phyloP scores from a whole-genome alignment of 148 eudicot species.

The Vaccinium macrocarpon region DNA sequence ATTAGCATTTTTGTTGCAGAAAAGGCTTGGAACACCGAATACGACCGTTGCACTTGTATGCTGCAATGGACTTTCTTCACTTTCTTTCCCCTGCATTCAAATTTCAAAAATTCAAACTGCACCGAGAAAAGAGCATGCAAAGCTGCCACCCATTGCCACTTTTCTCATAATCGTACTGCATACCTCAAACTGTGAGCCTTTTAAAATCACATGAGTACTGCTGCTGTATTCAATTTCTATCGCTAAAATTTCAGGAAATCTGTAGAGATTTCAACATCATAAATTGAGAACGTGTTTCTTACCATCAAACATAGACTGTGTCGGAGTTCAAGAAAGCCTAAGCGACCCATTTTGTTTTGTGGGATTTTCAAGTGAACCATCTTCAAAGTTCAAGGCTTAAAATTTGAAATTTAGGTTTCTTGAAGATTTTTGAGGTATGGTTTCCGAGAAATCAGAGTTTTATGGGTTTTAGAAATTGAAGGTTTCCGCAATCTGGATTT shows the following conservation, averaged over 20 bases:
- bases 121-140: background rate
- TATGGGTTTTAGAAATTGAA: slow-evolving; percentile 13
- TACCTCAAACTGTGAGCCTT: slow-evolving; percentile 2
- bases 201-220: too few species aligned
- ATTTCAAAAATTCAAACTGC: slow-evolving; percentile 31
- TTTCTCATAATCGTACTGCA: slow-evolving; percentile 2
- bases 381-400: background rate
- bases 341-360: background rate
- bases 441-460: slow-evolving; percentile 2
- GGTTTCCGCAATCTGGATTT: background rate
- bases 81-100: slow-evolving; percentile 11
- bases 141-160: background rate
- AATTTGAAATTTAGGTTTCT: background rate
- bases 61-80: background rate
- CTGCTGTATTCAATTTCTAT: background rate
- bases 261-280: background rate
- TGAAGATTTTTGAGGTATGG: background rate
- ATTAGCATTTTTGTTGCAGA: too few species aligned
- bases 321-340: background rate
- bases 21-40: background rate
- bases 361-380: background rate
- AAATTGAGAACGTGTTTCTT: background rate
- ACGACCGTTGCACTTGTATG: background rate
- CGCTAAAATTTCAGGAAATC: background rate
- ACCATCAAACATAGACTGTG: background rate